A percentile compares a stretch with the other conserved stretches of the same genome.
Conservation (phyloP, 768 basidiomycete species). For the Podaxis sp. region DNA sequence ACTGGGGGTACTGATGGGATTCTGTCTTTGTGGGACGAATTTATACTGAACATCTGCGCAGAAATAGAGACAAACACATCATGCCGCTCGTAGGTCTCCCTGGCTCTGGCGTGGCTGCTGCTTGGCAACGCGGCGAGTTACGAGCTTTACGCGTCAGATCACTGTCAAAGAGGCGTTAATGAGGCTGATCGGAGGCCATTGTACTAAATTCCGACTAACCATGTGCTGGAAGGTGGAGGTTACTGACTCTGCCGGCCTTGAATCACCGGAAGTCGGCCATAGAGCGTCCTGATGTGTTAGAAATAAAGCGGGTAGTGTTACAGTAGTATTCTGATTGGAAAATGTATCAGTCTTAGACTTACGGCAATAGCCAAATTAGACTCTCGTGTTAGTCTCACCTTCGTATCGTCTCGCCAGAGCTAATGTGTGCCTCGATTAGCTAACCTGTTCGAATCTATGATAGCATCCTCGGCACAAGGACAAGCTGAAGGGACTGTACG, state of each 20-base stretch:
- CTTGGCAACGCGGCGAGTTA: not conserved
- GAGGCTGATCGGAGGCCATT: not conserved
- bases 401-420: constrained; percentile 60
- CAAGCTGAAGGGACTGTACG: constrained; percentile 9
- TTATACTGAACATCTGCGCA: not conserved
- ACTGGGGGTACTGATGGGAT: not conserved
- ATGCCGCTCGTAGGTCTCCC: not conserved
- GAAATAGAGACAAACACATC: constrained; percentile 1
- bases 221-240: not conserved
- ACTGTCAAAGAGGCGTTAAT: not conserved
- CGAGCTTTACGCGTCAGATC: not conserved
- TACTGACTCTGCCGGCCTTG: constrained; percentile 45
- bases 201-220: not conserved
- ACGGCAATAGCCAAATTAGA: constrained; percentile 49
- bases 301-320: not conserved
- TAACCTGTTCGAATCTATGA: constrained; percentile 52
- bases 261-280: constrained; percentile 55
- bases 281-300: constrained; percentile 63
- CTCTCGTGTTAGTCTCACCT: constrained; percentile 37
- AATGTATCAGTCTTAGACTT: constrained; percentile 22
- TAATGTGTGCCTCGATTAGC: constrained; percentile 68
- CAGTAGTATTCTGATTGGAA: too few species aligned
- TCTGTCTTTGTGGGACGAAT: too few species aligned
- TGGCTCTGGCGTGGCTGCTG: not conserved
- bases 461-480: constrained; percentile 60